phyloP scores from a whole-genome alignment of 495 filamentous ascomycete genomes.

The Tetracladium marchalianum region DNA sequence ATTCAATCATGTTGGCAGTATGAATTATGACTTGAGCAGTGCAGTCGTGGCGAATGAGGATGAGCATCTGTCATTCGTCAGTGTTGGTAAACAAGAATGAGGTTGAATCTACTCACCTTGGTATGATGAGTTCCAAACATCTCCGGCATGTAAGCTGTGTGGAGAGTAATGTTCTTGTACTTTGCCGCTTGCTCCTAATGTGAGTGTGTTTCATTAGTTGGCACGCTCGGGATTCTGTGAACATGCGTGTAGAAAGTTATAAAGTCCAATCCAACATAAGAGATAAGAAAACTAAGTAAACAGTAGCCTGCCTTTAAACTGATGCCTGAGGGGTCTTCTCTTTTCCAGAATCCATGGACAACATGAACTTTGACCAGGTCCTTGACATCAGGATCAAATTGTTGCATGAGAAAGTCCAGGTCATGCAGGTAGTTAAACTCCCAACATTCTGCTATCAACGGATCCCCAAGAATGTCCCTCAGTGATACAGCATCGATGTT shows the following conservation, averaged over 20 bases:
- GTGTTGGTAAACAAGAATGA: constrained; percentile 12
- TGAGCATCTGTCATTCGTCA: constrained; percentile 59
- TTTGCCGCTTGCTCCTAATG: constrained; percentile 33
- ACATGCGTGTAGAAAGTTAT: neutral
- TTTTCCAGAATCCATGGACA: constrained; percentile 83
- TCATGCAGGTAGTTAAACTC: constrained; percentile 84
- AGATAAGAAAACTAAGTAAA: neutral
- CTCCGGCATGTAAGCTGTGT: constrained; percentile 74
- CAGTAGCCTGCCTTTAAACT: constrained; percentile 45
- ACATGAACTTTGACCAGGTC: constrained; percentile 58
- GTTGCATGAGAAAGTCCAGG: constrained; percentile 54
- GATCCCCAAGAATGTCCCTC: constrained; percentile 67
- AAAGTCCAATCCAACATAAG: constrained; percentile 1
- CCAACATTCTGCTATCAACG: constrained; percentile 79
- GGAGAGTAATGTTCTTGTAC: constrained; percentile 59
- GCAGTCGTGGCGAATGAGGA: constrained; percentile 68
- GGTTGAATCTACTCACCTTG: constrained; percentile 8
- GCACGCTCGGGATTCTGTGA: neutral
- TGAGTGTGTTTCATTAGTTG: neutral
- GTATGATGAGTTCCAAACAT: constrained; percentile 81
- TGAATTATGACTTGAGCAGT: constrained; percentile 75
- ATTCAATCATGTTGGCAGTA: constrained; percentile 79
- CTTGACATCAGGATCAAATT: constrained; percentile 62
- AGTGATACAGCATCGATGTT: constrained; percentile 64
- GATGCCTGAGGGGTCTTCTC: constrained; percentile 51